These are phyloP conservation scores for Carex scoparia DNA, from an alignment of 176 grass and related monocot species.

Conservation along the genomic window DNA sequence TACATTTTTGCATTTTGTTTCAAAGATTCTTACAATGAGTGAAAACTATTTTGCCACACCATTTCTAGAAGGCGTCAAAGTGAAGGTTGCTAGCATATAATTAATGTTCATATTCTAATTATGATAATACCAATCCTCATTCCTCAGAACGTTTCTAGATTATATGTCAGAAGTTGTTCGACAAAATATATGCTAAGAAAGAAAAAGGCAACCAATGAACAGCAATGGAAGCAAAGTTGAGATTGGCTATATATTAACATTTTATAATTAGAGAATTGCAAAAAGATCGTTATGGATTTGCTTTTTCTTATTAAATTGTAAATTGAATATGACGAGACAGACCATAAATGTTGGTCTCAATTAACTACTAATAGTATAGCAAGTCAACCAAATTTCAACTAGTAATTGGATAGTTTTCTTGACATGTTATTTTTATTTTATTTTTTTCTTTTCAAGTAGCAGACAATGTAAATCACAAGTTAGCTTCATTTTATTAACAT, in stretches of 20 bases:
- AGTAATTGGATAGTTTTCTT: neutral
- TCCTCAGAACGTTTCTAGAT: neutral
- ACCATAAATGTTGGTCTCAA: neutral
- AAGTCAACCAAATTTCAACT: neutral
- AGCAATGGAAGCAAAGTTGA: neutral
- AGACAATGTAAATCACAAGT: neutral
- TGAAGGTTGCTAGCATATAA: slow-evolving; percentile 3
- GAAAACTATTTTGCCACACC: slow-evolving; percentile 9
- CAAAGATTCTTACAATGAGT: neutral
- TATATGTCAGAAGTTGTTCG: neutral
- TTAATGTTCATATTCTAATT: slow-evolving; percentile 4
- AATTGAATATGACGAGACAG: neutral
- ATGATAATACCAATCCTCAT: no score
- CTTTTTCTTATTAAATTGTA: neutral
- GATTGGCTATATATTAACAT: neutral
- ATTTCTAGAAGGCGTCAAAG: slow-evolving; percentile 3
- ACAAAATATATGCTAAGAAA: neutral
- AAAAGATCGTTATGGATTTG: neutral
- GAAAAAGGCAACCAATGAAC: neutral
- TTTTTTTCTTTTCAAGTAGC: neutral
- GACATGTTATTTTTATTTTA: neutral
- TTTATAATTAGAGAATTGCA: neutral
- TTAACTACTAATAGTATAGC: neutral
- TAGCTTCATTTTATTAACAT: neutral
- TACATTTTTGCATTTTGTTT: neutral